A percentile compares a stretch with the other conserved stretches of the same genome.
Conservation (phyloP, 2,329 filamentous ascomycete species). For the Emergomyces pasteurianus region DNA sequence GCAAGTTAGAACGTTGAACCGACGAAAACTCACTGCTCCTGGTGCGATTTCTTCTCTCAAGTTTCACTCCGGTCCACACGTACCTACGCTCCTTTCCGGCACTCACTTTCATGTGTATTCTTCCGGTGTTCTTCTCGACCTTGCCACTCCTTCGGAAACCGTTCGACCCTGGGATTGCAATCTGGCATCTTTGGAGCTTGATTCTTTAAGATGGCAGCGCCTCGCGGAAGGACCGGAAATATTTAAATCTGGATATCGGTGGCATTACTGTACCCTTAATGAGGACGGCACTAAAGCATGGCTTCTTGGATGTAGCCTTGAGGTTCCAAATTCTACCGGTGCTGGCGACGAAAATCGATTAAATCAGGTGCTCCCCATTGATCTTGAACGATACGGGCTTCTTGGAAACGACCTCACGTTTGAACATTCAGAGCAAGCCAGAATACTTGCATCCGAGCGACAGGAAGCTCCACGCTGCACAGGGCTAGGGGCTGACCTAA, state of each 20-base stretch:
- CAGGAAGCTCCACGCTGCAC: conserved; percentile 40
- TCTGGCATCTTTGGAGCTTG: conserved; percentile 76
- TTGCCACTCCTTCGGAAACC: conserved; percentile 82
- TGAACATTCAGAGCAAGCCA: conserved; percentile 39
- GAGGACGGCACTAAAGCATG: conserved; percentile 92
- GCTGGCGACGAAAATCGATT: conserved; percentile 78
- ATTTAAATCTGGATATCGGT: conserved; percentile 82
- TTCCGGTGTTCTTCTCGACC: conserved; percentile 82
- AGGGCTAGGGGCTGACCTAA: conserved; percentile 73
- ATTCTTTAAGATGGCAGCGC: conserved; percentile 83
- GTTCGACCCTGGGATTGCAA: conserved; percentile 82
- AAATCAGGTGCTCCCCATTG: conserved; percentile 87
- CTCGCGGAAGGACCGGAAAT: conserved; percentile 89
- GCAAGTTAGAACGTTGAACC: conserved; percentile 42
- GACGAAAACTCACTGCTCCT: conserved; percentile 51
- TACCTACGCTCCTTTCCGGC: conserved; percentile 79
- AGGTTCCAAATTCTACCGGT: conserved; percentile 54
- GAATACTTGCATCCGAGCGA: conserved; percentile 42
- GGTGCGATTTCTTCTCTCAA: conserved; percentile 82
- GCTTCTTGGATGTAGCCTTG: conserved; percentile 83
- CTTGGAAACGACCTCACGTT: conserved; percentile 62
- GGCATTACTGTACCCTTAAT: conserved; percentile 97
- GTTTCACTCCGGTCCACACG: conserved; percentile 74
- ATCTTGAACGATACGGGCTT: conserved; percentile 81
- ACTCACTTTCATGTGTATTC: conserved; percentile 94